Percentiles rank a stretch among this genome's conserved stretches.
Evolutionary conservation across 345 rosid species (phyloP).

Genomic region (Brassica nigra): DNA sequence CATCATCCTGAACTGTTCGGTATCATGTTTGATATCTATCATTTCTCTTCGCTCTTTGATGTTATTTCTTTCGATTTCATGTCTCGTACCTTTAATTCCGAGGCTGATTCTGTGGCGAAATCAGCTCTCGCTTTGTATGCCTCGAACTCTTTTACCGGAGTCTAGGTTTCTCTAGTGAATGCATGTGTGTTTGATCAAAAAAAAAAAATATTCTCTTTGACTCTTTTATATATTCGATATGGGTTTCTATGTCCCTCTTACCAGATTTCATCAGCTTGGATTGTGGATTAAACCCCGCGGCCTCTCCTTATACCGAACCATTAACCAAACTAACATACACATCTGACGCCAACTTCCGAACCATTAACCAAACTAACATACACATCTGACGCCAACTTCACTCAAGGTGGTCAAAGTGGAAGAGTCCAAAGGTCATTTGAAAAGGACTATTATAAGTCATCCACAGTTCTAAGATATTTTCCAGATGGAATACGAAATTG

Average conservation of each 20-base stretch:
- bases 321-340: conserved; percentile 29
- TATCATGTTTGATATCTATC: too few species aligned
- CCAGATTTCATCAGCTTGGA: conserved; percentile 55
- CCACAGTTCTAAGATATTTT: conserved; percentile 39
- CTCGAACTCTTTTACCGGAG: too few species aligned
- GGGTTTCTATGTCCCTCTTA: neutral
- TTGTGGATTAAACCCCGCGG: conserved; percentile 40
- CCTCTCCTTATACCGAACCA: conserved; percentile 32
- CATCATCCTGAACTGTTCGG: too few species aligned
- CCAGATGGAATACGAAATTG: conserved; percentile 48
- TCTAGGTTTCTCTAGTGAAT: too few species aligned
- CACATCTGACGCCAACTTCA: conserved; percentile 41
- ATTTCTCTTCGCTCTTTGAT: too few species aligned
- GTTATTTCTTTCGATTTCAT: too few species aligned
- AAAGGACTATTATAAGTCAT: neutral
- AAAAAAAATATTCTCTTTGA: too few species aligned
- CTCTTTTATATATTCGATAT: too few species aligned
- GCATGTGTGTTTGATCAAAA: too few species aligned
- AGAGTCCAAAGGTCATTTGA: conserved; percentile 12
- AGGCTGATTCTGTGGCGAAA: too few species aligned
- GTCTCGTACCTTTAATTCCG: too few species aligned
- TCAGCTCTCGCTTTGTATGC: too few species aligned
- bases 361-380: conserved; percentile 28
- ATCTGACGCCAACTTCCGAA: conserved; percentile 29
- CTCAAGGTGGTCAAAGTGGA: conserved; percentile 39